Evolutionary conservation across 164 flowering plant species (phyloP), one percentile per base, ranked within the genome.

Genomic region (Annona cherimola): DNA sequence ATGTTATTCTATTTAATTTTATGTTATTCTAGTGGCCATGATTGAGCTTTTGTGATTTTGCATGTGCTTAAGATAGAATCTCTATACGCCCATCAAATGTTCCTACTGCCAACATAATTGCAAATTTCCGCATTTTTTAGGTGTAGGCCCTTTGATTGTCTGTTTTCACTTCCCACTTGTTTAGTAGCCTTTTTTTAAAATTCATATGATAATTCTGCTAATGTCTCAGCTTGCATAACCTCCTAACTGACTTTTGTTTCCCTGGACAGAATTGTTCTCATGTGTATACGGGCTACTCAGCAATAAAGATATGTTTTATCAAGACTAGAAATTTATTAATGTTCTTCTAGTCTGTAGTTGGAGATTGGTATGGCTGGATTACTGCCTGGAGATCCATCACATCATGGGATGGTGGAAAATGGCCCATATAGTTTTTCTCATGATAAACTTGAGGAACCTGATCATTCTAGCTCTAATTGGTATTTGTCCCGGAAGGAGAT

Each of bases 401-500:
- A 81, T 69, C 82, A 74, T 73, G 86, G 78, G 74, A 74, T 77
- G 65, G 74, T 64, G 67, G 93, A 89, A 39, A 69, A 72, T 63
- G 86, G 79, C 19, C 60, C 73, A n/a, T 73, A 70, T 45, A 77
- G 73, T 62, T 45, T 63, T 76, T 78, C 86, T 67, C 81, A 73
- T 55, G 91, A 86, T n/a, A 86, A 75, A 72, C 80, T 71, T 19
- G 91, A 85, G 66, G 85, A 80, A 14, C 81, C 64, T 45, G 84
- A 82, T 35, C 78, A 80, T 42, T 67, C 70, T 42, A 68, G 75
- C 20, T 73, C 71, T 59, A 66, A 67, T 73, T 90, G 96, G 96
- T 90, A 88, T 78, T 76, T 89, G 12, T 81, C 87, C 16, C 85
- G 88, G 74, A 87, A 81, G 70, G 90, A 89, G 76, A 87, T 90